These are phyloP conservation scores for Salix arbutifolia DNA, from an alignment of 345 rosid species.

Conservation along the genomic window DNA sequence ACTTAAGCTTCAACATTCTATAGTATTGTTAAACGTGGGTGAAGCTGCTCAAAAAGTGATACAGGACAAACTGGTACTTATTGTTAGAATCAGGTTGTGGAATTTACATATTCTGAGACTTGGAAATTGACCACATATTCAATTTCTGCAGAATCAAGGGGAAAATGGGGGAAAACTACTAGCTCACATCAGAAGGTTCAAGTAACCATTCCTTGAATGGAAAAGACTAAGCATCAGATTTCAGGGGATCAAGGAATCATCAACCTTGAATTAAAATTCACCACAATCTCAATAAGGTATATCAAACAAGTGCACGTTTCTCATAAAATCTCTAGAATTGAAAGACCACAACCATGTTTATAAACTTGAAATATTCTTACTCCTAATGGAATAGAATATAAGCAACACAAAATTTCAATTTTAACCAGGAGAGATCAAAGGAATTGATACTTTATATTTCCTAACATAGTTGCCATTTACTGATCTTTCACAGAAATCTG, in stretches of 20 bases:
- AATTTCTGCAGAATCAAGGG: neutral
- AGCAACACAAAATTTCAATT: neutral
- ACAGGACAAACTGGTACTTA: neutral
- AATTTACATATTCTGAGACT: neutral
- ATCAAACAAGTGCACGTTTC: neutral
- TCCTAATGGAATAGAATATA: neutral
- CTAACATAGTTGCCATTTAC: neutral
- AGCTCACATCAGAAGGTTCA: neutral
- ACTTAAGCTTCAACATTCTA: neutral
- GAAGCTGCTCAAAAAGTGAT: neutral
- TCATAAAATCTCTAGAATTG: neutral
- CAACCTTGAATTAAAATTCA: neutral
- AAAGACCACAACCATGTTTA: neutral
- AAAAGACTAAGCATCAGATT: neutral
- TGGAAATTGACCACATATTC: neutral
- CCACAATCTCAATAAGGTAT: neutral
- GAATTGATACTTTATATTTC: neutral
- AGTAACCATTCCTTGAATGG: neutral
- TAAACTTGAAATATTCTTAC: neutral
- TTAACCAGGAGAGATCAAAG: neutral
- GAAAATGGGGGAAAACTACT: neutral
- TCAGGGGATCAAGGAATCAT: neutral
- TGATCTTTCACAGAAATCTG: neutral
- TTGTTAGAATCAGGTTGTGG: neutral
- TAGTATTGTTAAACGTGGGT: neutral